Percentiles rank a stretch among this genome's conserved stretches.
Evolutionary conservation across 371 early-diverging fungal genomes (phyloP).

Genomic region (Rhizopus delemar): DNA sequence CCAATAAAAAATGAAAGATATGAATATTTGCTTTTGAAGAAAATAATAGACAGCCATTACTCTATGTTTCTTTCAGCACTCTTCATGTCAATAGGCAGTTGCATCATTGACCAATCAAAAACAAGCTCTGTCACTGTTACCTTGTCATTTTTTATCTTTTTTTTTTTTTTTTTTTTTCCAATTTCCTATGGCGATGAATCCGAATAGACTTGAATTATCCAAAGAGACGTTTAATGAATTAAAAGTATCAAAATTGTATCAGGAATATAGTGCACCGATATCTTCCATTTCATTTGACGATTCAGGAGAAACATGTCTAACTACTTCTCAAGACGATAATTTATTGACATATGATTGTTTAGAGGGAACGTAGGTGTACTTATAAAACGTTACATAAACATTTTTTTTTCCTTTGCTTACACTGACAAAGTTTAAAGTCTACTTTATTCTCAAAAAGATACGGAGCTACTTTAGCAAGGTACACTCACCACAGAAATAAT

Average conservation of each 20-base stretch:
- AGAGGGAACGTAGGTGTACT: conserved; percentile 67
- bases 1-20: no score
- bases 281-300: conserved; percentile 79
- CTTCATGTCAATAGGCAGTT: not conserved
- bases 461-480: conserved; percentile 77
- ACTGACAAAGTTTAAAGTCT: not conserved
- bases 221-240: conserved; percentile 33
- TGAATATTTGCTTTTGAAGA: no score
- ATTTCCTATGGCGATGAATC: not conserved
- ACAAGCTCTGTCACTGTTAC: not conserved
- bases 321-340: conserved; percentile 81
- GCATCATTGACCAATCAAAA: conserved; percentile 2
- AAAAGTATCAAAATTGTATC: conserved; percentile 66
- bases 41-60: not conserved
- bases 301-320: conserved; percentile 69
- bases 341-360: conserved; percentile 75
- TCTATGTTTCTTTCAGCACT: not conserved
- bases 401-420: not conserved
- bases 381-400: not conserved
- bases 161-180: not conserved
- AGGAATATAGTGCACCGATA: conserved; percentile 62
- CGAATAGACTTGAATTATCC: conserved; percentile 27
- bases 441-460: not conserved
- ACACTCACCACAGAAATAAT: conserved; percentile 75
- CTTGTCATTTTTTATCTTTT: conserved; percentile 3